A percentile compares a stretch with the other conserved stretches of the same genome.
Evolutionary conservation across 2,329 filamentous ascomycete species (phyloP).

Genomic region (Dothiorella sarmentorum): DNA sequence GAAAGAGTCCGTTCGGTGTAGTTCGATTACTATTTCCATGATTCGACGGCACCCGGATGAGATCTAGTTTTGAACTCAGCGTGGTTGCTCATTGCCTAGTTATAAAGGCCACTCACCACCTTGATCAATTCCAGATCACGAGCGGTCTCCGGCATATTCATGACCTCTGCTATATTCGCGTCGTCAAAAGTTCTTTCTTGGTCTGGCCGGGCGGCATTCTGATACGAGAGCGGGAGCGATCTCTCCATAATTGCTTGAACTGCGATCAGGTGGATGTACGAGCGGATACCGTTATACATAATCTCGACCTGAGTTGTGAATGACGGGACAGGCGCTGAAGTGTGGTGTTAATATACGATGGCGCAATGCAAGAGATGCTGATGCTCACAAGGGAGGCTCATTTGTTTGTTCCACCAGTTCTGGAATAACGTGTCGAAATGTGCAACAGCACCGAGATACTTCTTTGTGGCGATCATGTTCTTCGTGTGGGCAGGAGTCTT

Average conservation of each 20-base stretch:
- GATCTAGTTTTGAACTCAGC: neutral
- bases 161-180: neutral
- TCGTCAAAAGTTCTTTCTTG: neutral
- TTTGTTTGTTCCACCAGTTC: neutral
- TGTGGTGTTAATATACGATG: neutral
- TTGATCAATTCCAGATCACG: conserved; percentile 10
- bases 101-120: neutral
- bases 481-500: neutral
- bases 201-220: neutral
- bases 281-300: conserved; percentile 1
- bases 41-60: neutral
- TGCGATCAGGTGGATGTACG: conserved; percentile 9
- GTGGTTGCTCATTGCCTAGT: neutral
- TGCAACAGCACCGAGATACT: neutral
- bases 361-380: neutral
- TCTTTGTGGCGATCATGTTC: neutral
- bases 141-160: conserved; percentile 5
- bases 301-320: conserved; percentile 1
- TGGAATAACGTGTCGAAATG: conserved; percentile 1
- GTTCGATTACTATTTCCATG: neutral
- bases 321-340: neutral
- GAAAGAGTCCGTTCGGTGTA: neutral
- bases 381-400: neutral
- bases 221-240: neutral
- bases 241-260: conserved; percentile 16